Evolutionary conservation across 805 yeast species (phyloP), one percentile per base, ranked within the genome.

Genomic region (Wickerhamomyces strasburgensis): DNA sequence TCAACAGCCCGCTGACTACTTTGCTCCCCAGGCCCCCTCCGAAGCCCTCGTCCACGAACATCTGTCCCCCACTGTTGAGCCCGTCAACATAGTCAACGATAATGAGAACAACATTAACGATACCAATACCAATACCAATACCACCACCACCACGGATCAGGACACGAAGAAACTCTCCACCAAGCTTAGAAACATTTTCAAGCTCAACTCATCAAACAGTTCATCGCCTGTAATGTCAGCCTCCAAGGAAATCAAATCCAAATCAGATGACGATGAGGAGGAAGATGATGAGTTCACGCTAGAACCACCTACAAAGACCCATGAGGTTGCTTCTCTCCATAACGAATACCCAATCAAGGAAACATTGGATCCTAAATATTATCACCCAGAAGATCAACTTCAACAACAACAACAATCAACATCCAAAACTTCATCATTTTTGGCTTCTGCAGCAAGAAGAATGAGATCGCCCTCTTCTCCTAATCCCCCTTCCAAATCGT

Each of bases 391-490:
- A 5, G 41, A 26, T 18, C 30, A 21, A 13, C 43, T 32, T 2
- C 32, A 31, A 10, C 48, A 40, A n/a, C 42, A 38, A 6, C 43
- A 34, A 5, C n/a, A 34, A 5, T 35, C 18, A 14, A 9, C 31
- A 7, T 19, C 33, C 7, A 45, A 45, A 14, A 37, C 33, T 14
- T 31, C 57, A 15, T 29, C 44, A 14, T 32, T 43, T 19, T 29
- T 38, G 26, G 33, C 42, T 5, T 45, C 45, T 19, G 46, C 50
- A 7, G 51, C 49, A 5, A 42, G 51, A 42, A 42, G 70, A 33
- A 58, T 62, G 46, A 52, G 64, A 10, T 58, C 62, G 2, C 64
- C 64, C 2, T 56, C 61, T 6, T 54, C 61, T 3, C 64, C 63
- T 25, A 43, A 44, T 29, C 56, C 58, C 19, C 37, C 47, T 6